phyloP scores from a whole-genome alignment of 768 basidiomycete genomes.

The Macrolepiota dolichaula region DNA sequence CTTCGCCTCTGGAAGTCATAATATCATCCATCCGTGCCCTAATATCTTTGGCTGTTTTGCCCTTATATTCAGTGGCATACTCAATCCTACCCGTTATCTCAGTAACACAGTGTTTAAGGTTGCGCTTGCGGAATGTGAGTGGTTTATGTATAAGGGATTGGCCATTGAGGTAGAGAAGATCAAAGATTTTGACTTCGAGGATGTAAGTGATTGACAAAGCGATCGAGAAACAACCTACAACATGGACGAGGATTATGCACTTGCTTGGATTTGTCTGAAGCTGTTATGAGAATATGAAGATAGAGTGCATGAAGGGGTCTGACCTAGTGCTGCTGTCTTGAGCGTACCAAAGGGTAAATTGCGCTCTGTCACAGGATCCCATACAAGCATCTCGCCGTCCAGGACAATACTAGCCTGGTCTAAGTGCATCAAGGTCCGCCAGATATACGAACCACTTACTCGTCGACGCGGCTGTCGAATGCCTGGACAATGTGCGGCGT shows the following conservation, averaged over 20 bases:
- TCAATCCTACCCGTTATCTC: conserved; percentile 80
- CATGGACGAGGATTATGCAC: conserved; percentile 83
- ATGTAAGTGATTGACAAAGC: background rate
- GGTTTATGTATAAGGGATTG: conserved; percentile 70
- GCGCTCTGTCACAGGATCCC: conserved; percentile 87
- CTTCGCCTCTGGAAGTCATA: conserved; percentile 86
- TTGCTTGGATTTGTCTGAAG: conserved; percentile 64
- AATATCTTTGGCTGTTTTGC: conserved; percentile 80
- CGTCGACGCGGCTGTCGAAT: conserved; percentile 72
- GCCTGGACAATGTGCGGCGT: conserved; percentile 82
- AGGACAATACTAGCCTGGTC: conserved; percentile 68
- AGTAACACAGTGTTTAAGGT: conserved; percentile 64
- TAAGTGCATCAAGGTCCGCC: background rate
- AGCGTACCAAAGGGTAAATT: conserved; percentile 91
- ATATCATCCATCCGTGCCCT: conserved; percentile 76
- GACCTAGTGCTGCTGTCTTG: conserved; percentile 89
- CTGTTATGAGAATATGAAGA: background rate
- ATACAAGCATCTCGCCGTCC: conserved; percentile 98
- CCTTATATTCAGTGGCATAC: conserved; percentile 66
- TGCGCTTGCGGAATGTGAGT: conserved; percentile 73
- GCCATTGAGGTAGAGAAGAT: conserved; percentile 88
- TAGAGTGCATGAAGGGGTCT: conserved; percentile 14
- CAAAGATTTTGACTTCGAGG: conserved; percentile 88
- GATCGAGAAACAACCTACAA: conserved; percentile 51
- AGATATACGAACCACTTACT: conserved; percentile 47